Conservation (phyloP, 305 asterid genomes). For the Fraxinus sp. region DNA sequence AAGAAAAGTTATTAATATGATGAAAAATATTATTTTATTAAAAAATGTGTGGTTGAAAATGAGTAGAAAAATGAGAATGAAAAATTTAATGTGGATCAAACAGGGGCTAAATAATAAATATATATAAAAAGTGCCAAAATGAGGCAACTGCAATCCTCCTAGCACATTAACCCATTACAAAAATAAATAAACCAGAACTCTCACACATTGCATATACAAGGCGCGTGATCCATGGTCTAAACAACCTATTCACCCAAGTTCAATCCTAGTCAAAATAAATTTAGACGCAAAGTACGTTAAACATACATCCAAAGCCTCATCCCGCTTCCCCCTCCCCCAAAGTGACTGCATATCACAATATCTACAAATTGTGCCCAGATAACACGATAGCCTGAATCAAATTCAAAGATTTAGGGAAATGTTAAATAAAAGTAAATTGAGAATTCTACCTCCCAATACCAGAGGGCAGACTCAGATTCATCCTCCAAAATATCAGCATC, state of each 20-base stretch:
- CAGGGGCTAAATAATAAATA: too few relatives aligned
- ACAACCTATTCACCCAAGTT: background rate
- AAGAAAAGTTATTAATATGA: too few relatives aligned
- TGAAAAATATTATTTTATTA: too few relatives aligned
- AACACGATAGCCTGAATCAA: background rate
- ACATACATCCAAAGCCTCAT: background rate
- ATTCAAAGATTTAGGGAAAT: background rate
- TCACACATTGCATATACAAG: background rate
- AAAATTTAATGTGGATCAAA: too few relatives aligned
- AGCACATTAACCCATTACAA: background rate
- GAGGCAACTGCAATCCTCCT: background rate
- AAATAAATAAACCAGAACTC: constrained; percentile 7
- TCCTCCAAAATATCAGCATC: constrained; percentile 94
- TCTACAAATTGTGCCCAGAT: background rate
- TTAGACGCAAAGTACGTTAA: background rate
- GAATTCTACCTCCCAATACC: constrained; percentile 91
- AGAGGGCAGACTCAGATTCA: constrained; percentile 64
- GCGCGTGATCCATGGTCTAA: background rate
- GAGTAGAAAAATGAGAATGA: too few relatives aligned
- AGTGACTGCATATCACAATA: background rate
- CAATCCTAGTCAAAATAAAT: background rate
- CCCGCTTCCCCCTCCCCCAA: background rate
- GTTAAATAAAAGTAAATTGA: background rate
- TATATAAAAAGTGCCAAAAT: background rate
- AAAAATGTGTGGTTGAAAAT: too few relatives aligned